Evolutionary conservation across 2,329 filamentous ascomycete genomes (phyloP).

Genomic region (Teratosphaeria gauchensis): DNA sequence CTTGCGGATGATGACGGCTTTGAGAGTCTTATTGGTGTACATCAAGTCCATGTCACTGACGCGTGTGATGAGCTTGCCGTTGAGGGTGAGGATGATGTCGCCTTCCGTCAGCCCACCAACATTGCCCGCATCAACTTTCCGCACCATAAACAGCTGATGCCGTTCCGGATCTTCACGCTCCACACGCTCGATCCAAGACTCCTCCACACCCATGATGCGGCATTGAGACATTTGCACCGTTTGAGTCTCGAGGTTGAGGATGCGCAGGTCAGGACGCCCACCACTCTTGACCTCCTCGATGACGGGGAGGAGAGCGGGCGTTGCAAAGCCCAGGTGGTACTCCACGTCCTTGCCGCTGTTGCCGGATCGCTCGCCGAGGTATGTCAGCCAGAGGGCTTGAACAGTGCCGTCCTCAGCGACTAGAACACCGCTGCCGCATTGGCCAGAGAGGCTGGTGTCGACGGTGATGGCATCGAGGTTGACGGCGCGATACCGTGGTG

Average conservation of each 20-base stretch:
- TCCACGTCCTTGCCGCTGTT: slow-evolving; percentile 82
- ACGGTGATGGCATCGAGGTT: slow-evolving; percentile 97
- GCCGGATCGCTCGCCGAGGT: slow-evolving; percentile 77
- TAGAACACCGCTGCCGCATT: slow-evolving; percentile 89
- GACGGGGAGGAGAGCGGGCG: slow-evolving; percentile 81
- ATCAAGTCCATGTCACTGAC: slow-evolving; percentile 91
- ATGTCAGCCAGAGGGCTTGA: slow-evolving; percentile 92
- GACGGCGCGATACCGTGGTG: slow-evolving; percentile 85
- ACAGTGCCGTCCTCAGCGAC: slow-evolving; percentile 84
- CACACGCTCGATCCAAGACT: slow-evolving; percentile 90
- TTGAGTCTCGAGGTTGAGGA: slow-evolving; percentile 88
- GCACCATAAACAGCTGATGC: slow-evolving; percentile 97
- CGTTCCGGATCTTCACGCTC: slow-evolving; percentile 79
- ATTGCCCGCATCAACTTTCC: slow-evolving; percentile 66
- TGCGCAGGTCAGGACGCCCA: slow-evolving; percentile 69
- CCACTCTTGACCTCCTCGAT: slow-evolving; percentile 75
- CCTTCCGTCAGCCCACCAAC: slow-evolving; percentile 69
- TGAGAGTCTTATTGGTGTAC: slow-evolving; percentile 78
- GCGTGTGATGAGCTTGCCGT: slow-evolving; percentile 83
- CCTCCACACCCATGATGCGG: slow-evolving; percentile 90
- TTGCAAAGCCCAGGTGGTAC: slow-evolving; percentile 87
- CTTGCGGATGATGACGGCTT: slow-evolving; percentile 78
- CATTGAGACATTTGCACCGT: slow-evolving; percentile 96
- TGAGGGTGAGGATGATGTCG: slow-evolving; percentile 84
- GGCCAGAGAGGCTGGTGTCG: slow-evolving; percentile 80